These are phyloP conservation scores for Plasmodium malariae DNA, from an alignment of 169 alveolate species.

Conservation along the genomic window DNA sequence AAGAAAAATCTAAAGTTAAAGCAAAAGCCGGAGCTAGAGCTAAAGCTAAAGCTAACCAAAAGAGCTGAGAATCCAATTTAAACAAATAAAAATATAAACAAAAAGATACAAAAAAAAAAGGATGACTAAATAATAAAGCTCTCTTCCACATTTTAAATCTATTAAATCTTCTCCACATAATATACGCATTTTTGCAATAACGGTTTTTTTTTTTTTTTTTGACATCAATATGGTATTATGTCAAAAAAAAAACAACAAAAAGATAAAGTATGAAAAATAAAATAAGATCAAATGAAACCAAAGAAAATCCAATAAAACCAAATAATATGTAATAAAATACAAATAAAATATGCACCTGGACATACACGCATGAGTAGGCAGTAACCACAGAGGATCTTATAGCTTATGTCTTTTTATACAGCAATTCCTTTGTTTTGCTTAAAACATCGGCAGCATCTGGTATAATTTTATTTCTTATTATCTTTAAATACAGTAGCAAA, in stretches of 20 bases:
- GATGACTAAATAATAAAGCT: too few species aligned
- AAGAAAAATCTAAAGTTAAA: too few species aligned
- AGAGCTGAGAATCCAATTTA: too few species aligned
- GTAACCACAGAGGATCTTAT: too few species aligned
- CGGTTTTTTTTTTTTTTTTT: not conserved
- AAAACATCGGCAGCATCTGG: slow-evolving; percentile 42
- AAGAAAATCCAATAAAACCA: not conserved
- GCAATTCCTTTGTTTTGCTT: slow-evolving; percentile 48
- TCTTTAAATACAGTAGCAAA: slow-evolving; percentile 37
- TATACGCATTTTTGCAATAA: too few species aligned
- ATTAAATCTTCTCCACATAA: too few species aligned
- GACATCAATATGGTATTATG: not conserved
- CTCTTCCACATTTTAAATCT: too few species aligned
- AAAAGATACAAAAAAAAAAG: too few species aligned
- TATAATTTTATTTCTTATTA: slow-evolving; percentile 54
- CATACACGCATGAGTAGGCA: not conserved
- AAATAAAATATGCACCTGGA: not conserved
- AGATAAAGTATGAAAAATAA: not conserved
- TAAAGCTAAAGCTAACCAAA: too few species aligned
- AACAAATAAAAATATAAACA: too few species aligned
- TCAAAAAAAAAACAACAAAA: not conserved
- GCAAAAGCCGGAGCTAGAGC: too few species aligned
- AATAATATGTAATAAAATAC: not conserved
- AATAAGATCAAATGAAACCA: not conserved
- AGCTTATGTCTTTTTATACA: slow-evolving; percentile 6